Percentiles rank a stretch among this genome's conserved stretches.
Evolutionary conservation across 495 filamentous ascomycete species (phyloP).

Genomic region (Podospora didyma): DNA sequence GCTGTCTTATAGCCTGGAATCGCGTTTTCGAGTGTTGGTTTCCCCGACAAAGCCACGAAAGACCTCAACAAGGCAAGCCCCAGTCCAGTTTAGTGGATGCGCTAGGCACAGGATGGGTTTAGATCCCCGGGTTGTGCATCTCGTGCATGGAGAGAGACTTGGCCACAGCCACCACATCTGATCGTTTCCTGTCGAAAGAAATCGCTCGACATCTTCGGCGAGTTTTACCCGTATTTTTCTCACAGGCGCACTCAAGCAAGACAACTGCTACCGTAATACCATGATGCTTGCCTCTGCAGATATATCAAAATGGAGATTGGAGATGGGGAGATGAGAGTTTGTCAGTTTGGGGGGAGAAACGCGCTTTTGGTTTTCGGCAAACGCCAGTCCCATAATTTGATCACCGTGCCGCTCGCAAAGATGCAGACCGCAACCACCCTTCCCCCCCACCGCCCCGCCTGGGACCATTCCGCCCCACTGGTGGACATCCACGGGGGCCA

Average conservation of each 20-base stretch:
- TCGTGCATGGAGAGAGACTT: neutral
- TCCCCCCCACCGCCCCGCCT: too few species aligned
- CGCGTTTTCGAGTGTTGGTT: neutral
- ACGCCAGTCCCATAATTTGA: slow-evolving; percentile 4
- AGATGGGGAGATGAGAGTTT: neutral
- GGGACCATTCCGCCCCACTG: neutral
- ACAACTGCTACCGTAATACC: too few species aligned
- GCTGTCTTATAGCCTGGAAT: too few species aligned
- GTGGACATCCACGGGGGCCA: neutral
- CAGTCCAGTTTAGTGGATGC: neutral
- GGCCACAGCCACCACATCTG: neutral
- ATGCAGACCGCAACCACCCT: neutral
- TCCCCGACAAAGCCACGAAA: too few species aligned
- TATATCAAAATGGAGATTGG: neutral
- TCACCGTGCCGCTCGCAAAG: slow-evolving; percentile 10
- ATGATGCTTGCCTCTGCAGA: too few species aligned
- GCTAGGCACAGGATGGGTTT: too few species aligned
- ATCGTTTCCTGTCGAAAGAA: neutral
- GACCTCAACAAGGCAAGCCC: neutral
- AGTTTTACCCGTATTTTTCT: too few species aligned
- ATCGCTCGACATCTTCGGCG: too few species aligned
- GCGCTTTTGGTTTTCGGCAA: slow-evolving; percentile 14
- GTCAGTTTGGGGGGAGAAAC: slow-evolving; percentile 5
- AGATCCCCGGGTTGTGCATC: neutral
- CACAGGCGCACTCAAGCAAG: too few species aligned